Percentiles rank a stretch among this genome's conserved stretches.
Evolutionary conservation across 2,329 filamentous ascomycete species (phyloP).

Genomic region (Pseudogymnoascus sp.): DNA sequence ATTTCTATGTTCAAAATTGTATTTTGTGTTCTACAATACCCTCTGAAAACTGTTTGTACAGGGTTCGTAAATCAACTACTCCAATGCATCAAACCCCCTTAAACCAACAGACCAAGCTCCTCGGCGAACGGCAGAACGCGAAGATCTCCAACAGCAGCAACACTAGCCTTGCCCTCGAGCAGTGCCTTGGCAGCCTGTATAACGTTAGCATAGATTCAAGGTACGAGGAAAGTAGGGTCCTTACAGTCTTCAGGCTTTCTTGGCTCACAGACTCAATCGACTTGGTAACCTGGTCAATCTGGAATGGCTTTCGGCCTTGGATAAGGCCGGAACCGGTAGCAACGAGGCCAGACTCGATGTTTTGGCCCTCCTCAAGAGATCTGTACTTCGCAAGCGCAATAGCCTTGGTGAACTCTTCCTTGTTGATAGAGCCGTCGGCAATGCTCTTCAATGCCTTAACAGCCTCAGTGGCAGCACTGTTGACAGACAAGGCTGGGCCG

Average conservation of each 20-base stretch:
- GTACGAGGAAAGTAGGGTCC: slow-evolving; percentile 29
- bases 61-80: slow-evolving; percentile 14
- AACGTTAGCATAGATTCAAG: slow-evolving; percentile 25
- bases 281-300: slow-evolving; percentile 74
- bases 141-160: slow-evolving; percentile 86
- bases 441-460: slow-evolving; percentile 79
- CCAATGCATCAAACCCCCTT: slow-evolving; percentile 38
- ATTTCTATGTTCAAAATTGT: slow-evolving; percentile 14
- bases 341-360: slow-evolving; percentile 69
- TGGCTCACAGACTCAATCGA: slow-evolving; percentile 72
- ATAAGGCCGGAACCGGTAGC: slow-evolving; percentile 79
- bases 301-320: slow-evolving; percentile 72
- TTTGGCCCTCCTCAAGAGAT: slow-evolving; percentile 74
- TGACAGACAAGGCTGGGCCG: slow-evolving; percentile 66
- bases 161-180: slow-evolving; percentile 79
- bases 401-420: slow-evolving; percentile 87
- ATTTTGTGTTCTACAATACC: slow-evolving; percentile 29
- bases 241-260: slow-evolving; percentile 78
- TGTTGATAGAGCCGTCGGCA: slow-evolving; percentile 64
- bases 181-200: slow-evolving; percentile 77
- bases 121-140: slow-evolving; percentile 85
- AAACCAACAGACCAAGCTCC: slow-evolving; percentile 91
- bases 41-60: slow-evolving; percentile 32
- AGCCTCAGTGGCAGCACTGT: slow-evolving; percentile 65
- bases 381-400: slow-evolving; percentile 90